Base-by-base conservation (phyloP, 208 protist species). In the Trypanosoma boissoni region DNA sequence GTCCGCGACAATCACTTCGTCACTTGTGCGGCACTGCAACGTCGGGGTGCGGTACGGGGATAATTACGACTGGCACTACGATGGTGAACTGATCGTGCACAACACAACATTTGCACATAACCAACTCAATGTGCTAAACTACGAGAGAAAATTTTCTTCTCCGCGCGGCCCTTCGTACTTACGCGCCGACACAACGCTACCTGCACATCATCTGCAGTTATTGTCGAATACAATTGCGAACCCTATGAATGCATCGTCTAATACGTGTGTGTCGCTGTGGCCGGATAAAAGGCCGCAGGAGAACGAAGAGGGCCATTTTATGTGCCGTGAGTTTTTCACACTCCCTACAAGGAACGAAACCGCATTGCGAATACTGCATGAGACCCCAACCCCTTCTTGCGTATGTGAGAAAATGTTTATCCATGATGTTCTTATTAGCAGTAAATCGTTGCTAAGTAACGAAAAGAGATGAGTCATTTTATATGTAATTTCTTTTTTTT, bases 1-100 rank as follows among this genome's bases (percentile, higher is more conserved):
- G 28, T 55, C 12, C 3, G 64, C 39, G 0, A 18, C 32, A 16
- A 32, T 76, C 10, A 63, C 31, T 16, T 29, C 28, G 6, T 58
- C 42, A 7, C 42, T 66, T 24, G 49, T 76, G 36, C 29, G 42
- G 21, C 20, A 60, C 41, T 63, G 44, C 41, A 31, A 26, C 7
- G 58, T 76, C 20, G 70, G 51, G 26, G 21, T 76, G 8, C 70
- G 70, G 18, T 72, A 59, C 42, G 70, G 70, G 10, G 70, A 76
- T 44, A 76, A 72, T 32, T 72, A 76, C 28, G 12, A 29, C 28
- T 65, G 48, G 48, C 41, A 55, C 36, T 44, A 37, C n/a, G 55
- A 58, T 42, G 58, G 48, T 16, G 36, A 41, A 27, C 9, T 67
- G 18, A 42, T 54, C 0, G 31, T 62, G n/a, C 41, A 50, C 23